Conservation (phyloP, 495 filamentous ascomycete genomes). For the Choiromyces venosus region DNA sequence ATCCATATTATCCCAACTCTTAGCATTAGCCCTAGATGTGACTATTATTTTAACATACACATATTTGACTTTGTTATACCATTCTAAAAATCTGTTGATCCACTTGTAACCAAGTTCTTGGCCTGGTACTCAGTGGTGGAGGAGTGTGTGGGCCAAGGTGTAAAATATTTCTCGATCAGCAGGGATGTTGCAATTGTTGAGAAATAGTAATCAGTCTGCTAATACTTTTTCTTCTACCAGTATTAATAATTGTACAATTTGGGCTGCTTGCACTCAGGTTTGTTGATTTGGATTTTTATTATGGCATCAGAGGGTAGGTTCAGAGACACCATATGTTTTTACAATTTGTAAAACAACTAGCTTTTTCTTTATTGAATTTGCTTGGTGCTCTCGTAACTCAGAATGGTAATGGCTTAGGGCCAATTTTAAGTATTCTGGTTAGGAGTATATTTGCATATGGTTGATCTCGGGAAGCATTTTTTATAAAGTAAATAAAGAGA, state of each 20-base stretch:
- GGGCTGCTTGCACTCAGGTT: background rate
- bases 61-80: background rate
- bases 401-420: conserved; percentile 11
- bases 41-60: conserved; percentile 6
- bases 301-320: background rate
- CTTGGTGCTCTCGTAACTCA: background rate
- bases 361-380: background rate
- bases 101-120: background rate
- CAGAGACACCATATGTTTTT: background rate
- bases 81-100: background rate
- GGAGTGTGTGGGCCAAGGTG: background rate
- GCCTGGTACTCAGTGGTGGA: background rate
- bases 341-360: conserved; percentile 6
- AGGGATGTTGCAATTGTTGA: conserved; percentile 12
- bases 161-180: background rate
- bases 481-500: too few relatives aligned
- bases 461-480: too few relatives aligned
- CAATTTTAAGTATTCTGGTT: background rate
- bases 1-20: conserved; percentile 19
- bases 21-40: conserved; percentile 3
- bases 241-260: conserved; percentile 1
- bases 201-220: conserved; percentile 9
- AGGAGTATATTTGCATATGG: too few relatives aligned
- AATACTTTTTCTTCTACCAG: background rate
- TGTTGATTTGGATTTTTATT: background rate